Evolutionary conservation across 140 eudicot species (phyloP).

Genomic region (Senecio squalidus): DNA sequence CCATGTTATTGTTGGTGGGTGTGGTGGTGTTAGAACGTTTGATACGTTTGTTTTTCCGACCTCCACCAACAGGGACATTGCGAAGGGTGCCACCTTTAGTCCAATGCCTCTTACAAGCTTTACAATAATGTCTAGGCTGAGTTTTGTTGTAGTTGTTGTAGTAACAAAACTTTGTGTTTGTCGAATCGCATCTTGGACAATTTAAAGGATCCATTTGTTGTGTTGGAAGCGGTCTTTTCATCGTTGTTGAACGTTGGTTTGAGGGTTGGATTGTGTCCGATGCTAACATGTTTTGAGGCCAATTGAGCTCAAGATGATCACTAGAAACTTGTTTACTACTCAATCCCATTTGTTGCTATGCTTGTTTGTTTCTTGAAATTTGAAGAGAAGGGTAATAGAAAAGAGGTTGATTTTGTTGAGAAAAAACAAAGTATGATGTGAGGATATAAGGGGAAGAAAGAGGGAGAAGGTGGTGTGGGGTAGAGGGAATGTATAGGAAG

Average conservation of each 20-base stretch:
- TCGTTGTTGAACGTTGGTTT: conserved; percentile 28
- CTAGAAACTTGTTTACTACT: conserved; percentile 53
- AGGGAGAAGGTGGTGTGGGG: conserved; percentile 17
- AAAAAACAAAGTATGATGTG: conserved; percentile 21
- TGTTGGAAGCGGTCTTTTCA: conserved; percentile 28
- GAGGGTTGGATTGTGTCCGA: conserved; percentile 23
- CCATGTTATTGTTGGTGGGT: conserved; percentile 2
- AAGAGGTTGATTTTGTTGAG: conserved; percentile 16
- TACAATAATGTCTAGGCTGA: conserved; percentile 81
- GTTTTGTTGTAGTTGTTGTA: conserved; percentile 90
- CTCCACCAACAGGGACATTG: conserved; percentile 92
- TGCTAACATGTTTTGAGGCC: conserved; percentile 38
- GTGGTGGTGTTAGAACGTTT: conserved; percentile 21
- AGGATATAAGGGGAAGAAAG: conserved; percentile 22
- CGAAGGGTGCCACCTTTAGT: conserved; percentile 97
- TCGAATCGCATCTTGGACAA: conserved; percentile 79
- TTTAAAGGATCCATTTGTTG: conserved; percentile 45
- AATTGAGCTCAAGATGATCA: conserved; percentile 42
- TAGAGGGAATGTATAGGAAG: conserved; percentile 40
- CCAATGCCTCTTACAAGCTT: conserved; percentile 91
- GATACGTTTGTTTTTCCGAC: conserved; percentile 73
- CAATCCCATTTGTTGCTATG: conserved; percentile 42
- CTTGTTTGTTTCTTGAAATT: background rate
- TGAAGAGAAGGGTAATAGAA: conserved; percentile 11
- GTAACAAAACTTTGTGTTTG: conserved; percentile 86